A percentile compares a stretch with the other conserved stretches of the same genome.
Conservation (phyloP, 2,329 filamentous ascomycete species). For the Beauveria sp. region DNA sequence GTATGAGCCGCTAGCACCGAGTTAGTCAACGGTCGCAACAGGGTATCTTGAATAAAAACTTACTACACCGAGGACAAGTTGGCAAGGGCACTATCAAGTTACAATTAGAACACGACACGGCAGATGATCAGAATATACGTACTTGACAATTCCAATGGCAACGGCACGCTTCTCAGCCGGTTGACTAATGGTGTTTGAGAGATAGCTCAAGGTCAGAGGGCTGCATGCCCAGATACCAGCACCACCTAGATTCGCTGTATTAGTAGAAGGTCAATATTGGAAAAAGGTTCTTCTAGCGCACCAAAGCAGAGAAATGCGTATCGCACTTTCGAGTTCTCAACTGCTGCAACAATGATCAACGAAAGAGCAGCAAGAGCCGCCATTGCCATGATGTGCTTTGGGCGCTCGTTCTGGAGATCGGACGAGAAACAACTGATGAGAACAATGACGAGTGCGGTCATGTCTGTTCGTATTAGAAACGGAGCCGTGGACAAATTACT, state of each 20-base stretch:
- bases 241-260: neutral
- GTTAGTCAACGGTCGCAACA: neutral
- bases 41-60: neutral
- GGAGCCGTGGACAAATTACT: neutral
- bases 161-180: slow-evolving; percentile 10
- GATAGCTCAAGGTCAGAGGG: slow-evolving; percentile 10
- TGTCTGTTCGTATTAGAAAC: neutral
- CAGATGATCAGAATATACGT: neutral
- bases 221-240: slow-evolving; percentile 11
- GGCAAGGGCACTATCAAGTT: slow-evolving; percentile 1
- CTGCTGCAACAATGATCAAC: slow-evolving; percentile 6
- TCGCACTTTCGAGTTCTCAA: slow-evolving; percentile 2
- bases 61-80: slow-evolving; percentile 11
- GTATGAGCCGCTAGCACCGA: slow-evolving; percentile 1
- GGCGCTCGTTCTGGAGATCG: slow-evolving; percentile 9
- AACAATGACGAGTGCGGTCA: slow-evolving; percentile 9
- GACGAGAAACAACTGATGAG: slow-evolving; percentile 10
- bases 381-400: slow-evolving; percentile 9
- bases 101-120: neutral
- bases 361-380: neutral
- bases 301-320: slow-evolving; percentile 10
- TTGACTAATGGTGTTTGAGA: slow-evolving; percentile 10
- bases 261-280: neutral
- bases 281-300: neutral
- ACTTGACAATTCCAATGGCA: slow-evolving; percentile 10